Evolutionary conservation across 768 basidiomycete species (phyloP).

Genomic region (Xerocomellus intermedius): DNA sequence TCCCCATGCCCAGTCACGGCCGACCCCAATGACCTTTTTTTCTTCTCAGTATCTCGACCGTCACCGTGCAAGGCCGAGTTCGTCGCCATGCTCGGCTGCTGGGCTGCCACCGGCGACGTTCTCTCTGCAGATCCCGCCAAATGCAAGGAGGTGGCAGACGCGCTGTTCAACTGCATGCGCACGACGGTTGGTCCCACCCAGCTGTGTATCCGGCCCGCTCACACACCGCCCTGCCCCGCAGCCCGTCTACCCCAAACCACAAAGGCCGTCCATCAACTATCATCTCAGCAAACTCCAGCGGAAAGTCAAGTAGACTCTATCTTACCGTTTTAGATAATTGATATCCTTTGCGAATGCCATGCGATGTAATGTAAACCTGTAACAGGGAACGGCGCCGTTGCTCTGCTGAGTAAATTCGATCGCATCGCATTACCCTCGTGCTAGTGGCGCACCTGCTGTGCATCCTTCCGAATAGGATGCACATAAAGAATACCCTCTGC

Average conservation of each 20-base stretch:
- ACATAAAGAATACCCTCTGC: slow-evolving; percentile 7
- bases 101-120: slow-evolving; percentile 73
- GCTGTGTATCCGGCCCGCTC: background rate
- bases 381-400: slow-evolving; percentile 4
- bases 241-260: slow-evolving; percentile 67
- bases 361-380: slow-evolving; percentile 18
- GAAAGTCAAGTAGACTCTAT: slow-evolving; percentile 57
- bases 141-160: slow-evolving; percentile 60
- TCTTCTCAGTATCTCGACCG: slow-evolving; percentile 8
- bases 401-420: background rate
- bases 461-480: slow-evolving; percentile 6
- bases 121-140: slow-evolving; percentile 42
- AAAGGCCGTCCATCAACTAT: slow-evolving; percentile 83
- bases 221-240: slow-evolving; percentile 28
- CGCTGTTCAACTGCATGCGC: slow-evolving; percentile 80
- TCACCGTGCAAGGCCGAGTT: slow-evolving; percentile 47
- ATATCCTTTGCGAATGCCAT: slow-evolving; percentile 14
- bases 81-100: slow-evolving; percentile 79
- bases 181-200: slow-evolving; percentile 60
- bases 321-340: slow-evolving; percentile 18
- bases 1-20: background rate
- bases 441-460: slow-evolving; percentile 20
- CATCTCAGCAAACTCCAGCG: slow-evolving; percentile 81
- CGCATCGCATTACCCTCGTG: background rate
- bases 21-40: background rate